phyloP scores from a whole-genome alignment of 805 yeast species.

The Candida rishiriensis region DNA sequence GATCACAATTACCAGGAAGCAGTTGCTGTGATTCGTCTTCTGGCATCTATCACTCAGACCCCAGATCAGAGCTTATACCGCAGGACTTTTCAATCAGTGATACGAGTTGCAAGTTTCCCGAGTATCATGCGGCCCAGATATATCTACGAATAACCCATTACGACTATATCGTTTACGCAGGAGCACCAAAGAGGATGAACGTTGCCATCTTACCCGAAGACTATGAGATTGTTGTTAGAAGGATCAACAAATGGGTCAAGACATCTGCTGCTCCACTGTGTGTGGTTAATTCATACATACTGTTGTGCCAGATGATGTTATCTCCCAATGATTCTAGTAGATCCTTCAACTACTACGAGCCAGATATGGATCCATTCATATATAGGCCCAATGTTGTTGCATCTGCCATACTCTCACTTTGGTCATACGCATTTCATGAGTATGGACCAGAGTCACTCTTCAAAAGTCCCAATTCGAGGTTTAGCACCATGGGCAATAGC shows the following conservation, averaged over 20 bases:
- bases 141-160: conserved; percentile 60
- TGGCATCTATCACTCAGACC: conserved; percentile 11
- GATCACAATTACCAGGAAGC: conserved; percentile 30
- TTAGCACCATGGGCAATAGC: conserved; percentile 1
- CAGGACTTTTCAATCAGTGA: conserved; percentile 16
- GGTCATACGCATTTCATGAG: conserved; percentile 42
- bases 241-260: conserved; percentile 46
- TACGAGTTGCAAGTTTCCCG: conserved; percentile 51
- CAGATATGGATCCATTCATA: conserved; percentile 28
- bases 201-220: conserved; percentile 51
- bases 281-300: conserved; percentile 51
- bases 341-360: conserved; percentile 29
- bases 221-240: conserved; percentile 40
- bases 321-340: conserved; percentile 26
- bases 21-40: conserved; percentile 17
- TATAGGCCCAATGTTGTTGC: conserved; percentile 35
- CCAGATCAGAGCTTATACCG: conserved; percentile 4
- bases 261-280: conserved; percentile 41
- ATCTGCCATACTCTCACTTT: conserved; percentile 36
- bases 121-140: conserved; percentile 66
- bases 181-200: conserved; percentile 71
- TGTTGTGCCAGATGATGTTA: conserved; percentile 52
- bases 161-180: conserved; percentile 72
- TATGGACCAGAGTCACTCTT: conserved; percentile 46
- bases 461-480: conserved; percentile 13